Evolutionary conservation across 805 yeast genomes (phyloP), one percentile per base, ranked within the genome.

Genomic region (Hyphopichia homilentoma): DNA sequence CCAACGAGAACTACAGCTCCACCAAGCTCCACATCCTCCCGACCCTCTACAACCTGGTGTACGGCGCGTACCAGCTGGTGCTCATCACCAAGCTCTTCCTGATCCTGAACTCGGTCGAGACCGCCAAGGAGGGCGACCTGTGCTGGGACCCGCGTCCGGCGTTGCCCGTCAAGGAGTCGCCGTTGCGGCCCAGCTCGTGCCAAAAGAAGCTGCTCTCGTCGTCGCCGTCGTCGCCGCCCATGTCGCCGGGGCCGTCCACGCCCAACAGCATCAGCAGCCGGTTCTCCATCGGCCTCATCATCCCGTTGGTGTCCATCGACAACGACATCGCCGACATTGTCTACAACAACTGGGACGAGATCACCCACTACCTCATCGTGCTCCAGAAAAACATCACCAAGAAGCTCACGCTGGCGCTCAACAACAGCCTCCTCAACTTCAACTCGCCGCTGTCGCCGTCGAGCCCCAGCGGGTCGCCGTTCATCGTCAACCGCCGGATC

Each of bases 1-100:
- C 71, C 6, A 70, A 61, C 36, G 78, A 75, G 34, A 50, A 59
- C 12, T 57, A 59, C 13, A 50, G 63, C 15, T 50, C 66, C 8
- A 69, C 75, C 4, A 75, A 75, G 39, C 45, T 75, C 2, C 79
- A 75, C 47, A 41, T 57, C 27, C 48, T 75, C 12, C 78, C 78
- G 1, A 49, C 64, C 1, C 42, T 72, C 13, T 55, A 63, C 16
- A 55, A 58, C 17, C 54, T 54, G 46, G 55, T 64, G 2, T 49
- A 52, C 21, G 61, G 57, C 7, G 29, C 54, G 6, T 41, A 48
- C 23, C 48, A 40, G 25, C 62, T 75, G 3, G 56, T 75, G 5
- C 46, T 75, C 14, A 48, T 75, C 22, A 68, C 81, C 0, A 49
- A 70, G 33, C 46, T 73, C 6, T 72, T 75, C 38, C 60, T 60